phyloP scores from a whole-genome alignment of 2,329 filamentous ascomycete genomes.

The Trichophyton simii region DNA sequence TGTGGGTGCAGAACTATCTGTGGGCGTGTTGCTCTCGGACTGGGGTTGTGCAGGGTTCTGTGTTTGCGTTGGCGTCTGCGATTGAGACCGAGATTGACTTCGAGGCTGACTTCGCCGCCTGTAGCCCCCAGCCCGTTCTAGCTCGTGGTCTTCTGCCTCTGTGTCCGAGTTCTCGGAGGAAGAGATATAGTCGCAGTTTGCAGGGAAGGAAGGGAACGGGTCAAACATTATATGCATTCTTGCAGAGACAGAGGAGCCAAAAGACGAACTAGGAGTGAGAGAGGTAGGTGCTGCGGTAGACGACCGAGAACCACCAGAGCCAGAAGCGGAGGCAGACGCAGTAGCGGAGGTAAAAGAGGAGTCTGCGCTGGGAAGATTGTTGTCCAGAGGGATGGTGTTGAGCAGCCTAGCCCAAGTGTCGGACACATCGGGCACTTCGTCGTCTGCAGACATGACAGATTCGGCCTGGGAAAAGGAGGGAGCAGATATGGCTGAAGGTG shows the following conservation, averaged over 20 bases:
- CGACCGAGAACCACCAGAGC: neutral
- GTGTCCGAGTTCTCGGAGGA: conserved; percentile 18
- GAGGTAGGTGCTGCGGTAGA: conserved; percentile 27
- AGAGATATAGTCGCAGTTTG: conserved; percentile 9
- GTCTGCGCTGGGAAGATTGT: conserved; percentile 63
- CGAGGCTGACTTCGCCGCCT: conserved; percentile 5
- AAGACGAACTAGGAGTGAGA: conserved; percentile 26
- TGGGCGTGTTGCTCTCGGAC: conserved; percentile 22
- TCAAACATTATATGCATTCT: conserved; percentile 1
- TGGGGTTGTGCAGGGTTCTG: conserved; percentile 12
- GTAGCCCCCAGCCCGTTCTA: conserved; percentile 12
- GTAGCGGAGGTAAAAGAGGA: conserved; percentile 64
- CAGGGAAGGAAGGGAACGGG: conserved; percentile 4
- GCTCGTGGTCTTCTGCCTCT: conserved; percentile 12
- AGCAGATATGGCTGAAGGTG: conserved; percentile 7
- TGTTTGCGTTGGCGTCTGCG: conserved; percentile 2
- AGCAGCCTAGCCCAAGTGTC: conserved; percentile 68
- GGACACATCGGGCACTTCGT: conserved; percentile 36
- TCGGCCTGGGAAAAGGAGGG: neutral
- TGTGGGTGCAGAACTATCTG: conserved; percentile 7
- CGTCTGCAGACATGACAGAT: conserved; percentile 38
- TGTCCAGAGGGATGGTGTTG: conserved; percentile 68
- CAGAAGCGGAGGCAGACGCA: conserved; percentile 16
- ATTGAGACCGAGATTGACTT: neutral
- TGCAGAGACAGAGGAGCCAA: conserved; percentile 9